Percentiles rank a stretch among this genome's conserved stretches.
These are phyloP conservation scores for Mycena haematopus DNA, from an alignment of 768 basidiomycete species.

Conservation along the genomic window DNA sequence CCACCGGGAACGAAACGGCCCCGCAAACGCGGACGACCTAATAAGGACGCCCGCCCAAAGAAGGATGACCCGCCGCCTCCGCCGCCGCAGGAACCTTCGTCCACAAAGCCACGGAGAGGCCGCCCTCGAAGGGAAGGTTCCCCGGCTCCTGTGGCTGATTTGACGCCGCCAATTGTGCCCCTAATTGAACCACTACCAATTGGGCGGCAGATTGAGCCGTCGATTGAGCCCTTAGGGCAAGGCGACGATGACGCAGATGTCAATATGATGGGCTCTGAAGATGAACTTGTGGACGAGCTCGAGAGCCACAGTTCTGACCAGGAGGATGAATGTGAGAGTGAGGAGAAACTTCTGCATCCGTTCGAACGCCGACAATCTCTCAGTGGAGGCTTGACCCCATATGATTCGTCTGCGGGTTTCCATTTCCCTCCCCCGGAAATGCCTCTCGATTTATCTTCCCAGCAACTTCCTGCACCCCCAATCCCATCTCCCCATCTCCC, in stretches of 20 bases:
- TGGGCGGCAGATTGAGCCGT: conserved; percentile 3
- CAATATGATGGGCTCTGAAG: conserved; percentile 35
- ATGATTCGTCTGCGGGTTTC: conserved; percentile 29
- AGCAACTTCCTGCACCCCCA: too few species aligned
- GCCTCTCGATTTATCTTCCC: conserved; percentile 4
- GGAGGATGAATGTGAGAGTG: conserved; percentile 68
- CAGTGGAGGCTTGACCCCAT: conserved; percentile 42
- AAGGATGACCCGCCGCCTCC: conserved; percentile 14
- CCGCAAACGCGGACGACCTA: conserved; percentile 74
- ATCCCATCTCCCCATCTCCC: background rate
- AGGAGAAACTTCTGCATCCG: conserved; percentile 63
- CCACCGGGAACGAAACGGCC: conserved; percentile 88
- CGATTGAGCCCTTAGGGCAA: conserved; percentile 25
- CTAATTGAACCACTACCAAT: conserved; percentile 3
- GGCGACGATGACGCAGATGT: conserved; percentile 51
- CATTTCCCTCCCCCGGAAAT: conserved; percentile 13
- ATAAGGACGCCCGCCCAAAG: conserved; percentile 45
- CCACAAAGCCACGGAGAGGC: conserved; percentile 24
- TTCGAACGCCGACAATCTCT: conserved; percentile 50
- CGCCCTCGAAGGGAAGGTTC: conserved; percentile 31
- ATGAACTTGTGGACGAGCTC: conserved; percentile 39
- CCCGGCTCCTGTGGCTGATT: conserved; percentile 11
- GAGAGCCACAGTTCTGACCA: conserved; percentile 42
- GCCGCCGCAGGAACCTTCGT: background rate
- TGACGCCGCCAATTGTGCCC: conserved; percentile 2